Evolutionary conservation across 2,329 filamentous ascomycete species (phyloP), one percentile per base, ranked within the genome.

Genomic region (Ascochyta viciae-villosae): DNA sequence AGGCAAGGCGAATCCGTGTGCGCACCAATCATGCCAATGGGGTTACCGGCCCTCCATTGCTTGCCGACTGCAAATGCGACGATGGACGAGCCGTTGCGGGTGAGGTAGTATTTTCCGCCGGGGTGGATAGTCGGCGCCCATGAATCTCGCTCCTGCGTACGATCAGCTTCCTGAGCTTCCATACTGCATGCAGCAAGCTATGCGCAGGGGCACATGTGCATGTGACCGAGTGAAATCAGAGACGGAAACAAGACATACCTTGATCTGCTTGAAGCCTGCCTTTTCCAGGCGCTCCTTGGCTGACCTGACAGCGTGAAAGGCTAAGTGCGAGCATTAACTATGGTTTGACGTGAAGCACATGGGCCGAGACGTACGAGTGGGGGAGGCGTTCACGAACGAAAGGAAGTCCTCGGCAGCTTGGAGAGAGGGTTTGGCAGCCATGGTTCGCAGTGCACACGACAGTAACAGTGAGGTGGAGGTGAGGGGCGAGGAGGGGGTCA

Each of bases 1-100:
- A 99, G 85, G 66, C 90, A 93, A 6, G 92, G 92, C 10, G 93
- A 97, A 78, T 99, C 95, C 56, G 95, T 98, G 78, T 99, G 94
- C 35, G 95, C 93, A 66, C 94, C 95, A 59, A 99, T 87, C 86
- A 98, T 96, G 74, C 91, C 80, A 60, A 97, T 88, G 8, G 93
- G 89, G 76, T 96, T 96, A 40, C 94, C 94, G 2, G 94, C 87
- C 78, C 89, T 89, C 94, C 94, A 99, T 80, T 90, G 89, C 70
- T 87, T 86, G 71, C 94, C 94, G 70, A 98, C 89, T 60, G 91
- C 90, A 77, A 98, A 98, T 61, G 93, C 93, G 55, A 96, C 87
- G 62, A 98, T 90, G 44, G 94, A 96, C 24, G 92, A 96, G 56
- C 86, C 89, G 79, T 98, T 98, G 63, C 94, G 89, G 43, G 94